phyloP scores from a whole-genome alignment of 352 stramenopile species.

The Pythium grandisporangium region DNA sequence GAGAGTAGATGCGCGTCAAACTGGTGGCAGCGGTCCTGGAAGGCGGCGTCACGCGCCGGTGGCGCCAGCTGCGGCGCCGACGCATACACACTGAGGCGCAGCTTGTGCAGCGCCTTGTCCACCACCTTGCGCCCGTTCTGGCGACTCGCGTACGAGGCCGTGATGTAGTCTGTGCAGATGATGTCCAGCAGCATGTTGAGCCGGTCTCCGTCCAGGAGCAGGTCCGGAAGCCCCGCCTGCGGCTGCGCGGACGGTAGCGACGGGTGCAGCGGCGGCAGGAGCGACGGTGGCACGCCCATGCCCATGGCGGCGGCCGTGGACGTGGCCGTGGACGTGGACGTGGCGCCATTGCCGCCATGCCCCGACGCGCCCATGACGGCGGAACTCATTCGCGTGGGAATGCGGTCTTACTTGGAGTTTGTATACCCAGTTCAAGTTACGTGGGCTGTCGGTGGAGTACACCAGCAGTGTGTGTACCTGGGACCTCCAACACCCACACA shows the following conservation, averaged over 20 bases:
- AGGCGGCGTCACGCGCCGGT: conserved; percentile 28
- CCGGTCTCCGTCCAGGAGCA: conserved; percentile 64
- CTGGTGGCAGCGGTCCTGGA: conserved; percentile 28
- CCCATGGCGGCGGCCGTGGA: background rate
- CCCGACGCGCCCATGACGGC: too few species aligned
- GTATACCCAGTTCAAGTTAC: too few species aligned
- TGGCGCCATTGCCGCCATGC: too few species aligned
- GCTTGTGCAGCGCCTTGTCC: conserved; percentile 70
- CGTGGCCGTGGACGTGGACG: background rate
- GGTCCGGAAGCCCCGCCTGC: conserved; percentile 27
- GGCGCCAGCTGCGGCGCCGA: conserved; percentile 6
- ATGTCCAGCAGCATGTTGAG: conserved; percentile 83
- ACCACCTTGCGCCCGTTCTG: conserved; percentile 79
- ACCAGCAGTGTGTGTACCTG: too few species aligned
- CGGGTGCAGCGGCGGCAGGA: too few species aligned
- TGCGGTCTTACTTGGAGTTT: too few species aligned
- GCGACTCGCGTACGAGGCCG: conserved; percentile 72
- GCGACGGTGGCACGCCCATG: too few species aligned
- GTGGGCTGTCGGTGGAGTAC: too few species aligned
- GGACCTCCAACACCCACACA: too few species aligned
- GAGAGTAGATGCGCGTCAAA: conserved; percentile 59
- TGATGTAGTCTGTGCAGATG: conserved; percentile 82
- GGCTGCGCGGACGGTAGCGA: conserved; percentile 2
- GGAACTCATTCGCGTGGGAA: too few species aligned
- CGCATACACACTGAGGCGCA: conserved; percentile 65